phyloP scores from a whole-genome alignment of 352 stramenopile species.

The Pythium chondricola region DNA sequence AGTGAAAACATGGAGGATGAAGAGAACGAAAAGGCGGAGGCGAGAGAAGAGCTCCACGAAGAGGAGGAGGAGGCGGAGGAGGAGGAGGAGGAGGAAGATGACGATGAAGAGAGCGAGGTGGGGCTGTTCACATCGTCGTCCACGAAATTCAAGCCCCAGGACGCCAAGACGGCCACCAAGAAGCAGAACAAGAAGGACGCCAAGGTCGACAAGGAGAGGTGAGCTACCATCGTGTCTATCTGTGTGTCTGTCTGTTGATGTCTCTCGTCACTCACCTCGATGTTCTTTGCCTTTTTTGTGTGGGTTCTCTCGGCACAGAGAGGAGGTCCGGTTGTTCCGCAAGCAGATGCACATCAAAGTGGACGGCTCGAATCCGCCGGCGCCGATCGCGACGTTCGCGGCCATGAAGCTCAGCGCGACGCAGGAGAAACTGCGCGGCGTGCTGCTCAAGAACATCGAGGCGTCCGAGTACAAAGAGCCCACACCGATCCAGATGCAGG shows the following conservation, averaged over 20 bases:
- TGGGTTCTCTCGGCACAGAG: too few relatives aligned
- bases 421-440: conserved; percentile 43
- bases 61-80: conserved; percentile 23
- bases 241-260: background rate
- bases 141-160: conserved; percentile 3
- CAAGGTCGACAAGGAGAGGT: conserved; percentile 27
- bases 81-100: conserved; percentile 12
- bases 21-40: conserved; percentile 23
- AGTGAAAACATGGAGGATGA: conserved; percentile 10
- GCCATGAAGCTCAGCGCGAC: conserved; percentile 50
- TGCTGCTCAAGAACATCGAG: conserved; percentile 81
- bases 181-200: conserved; percentile 14
- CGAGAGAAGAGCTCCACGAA: conserved; percentile 4
- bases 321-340: conserved; percentile 56
- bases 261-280: too few relatives aligned
- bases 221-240: background rate
- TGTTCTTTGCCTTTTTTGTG: background rate
- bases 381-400: conserved; percentile 70
- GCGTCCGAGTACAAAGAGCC: conserved; percentile 96
- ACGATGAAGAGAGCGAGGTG: conserved; percentile 31
- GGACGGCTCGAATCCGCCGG: conserved; percentile 49
- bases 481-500: conserved; percentile 99
- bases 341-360: conserved; percentile 80
- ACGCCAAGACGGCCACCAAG: background rate
- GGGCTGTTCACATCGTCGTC: conserved; percentile 33